Evolutionary conservation across 2,329 filamentous ascomycete genomes (phyloP), one percentile per base, ranked within the genome.

Genomic region (Apiospora rasikravindrae): DNA sequence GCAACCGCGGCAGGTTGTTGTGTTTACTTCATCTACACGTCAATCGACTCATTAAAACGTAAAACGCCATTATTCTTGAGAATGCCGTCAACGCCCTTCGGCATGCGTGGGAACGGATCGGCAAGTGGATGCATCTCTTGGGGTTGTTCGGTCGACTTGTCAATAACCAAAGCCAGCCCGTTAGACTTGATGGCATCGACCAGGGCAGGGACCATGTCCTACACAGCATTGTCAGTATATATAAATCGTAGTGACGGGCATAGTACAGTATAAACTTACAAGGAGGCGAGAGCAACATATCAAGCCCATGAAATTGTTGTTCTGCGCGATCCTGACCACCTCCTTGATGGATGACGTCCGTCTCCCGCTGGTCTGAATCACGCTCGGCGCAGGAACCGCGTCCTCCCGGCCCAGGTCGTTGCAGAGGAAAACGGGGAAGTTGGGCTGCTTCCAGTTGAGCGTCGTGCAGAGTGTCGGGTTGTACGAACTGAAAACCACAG

Each of bases 401-500:
- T 86, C 87, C 73, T 91, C 89, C 10, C 88, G 86, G 29, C 94
- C 94, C 37, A 98, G 89, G 73, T 98, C 95, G 81, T 98, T 98
- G 84, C 95, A 98, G 67, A 98, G 87, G 77, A 99, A 93, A 0
- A 98, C 94, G 0, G 96, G 96, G 81, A 98, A 99, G 80, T 98
- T 99, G 2, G 96, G 96, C 82, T 99, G 96, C 82, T 99, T 99
- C 96, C 96, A 99, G 83, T 99, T 99, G 77, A 99, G 84, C 6
- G 96, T 95, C 22, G 94, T 97, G 83, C 96, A 99, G 26, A 98
- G 89, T 75, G 92, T 93, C 16, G 94, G 88, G 80, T 97, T 98
- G 82, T 96, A 98, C 29, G 94, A 97, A 77, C 94, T 97, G 81
- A 99, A 98, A 14, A 98, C 94, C 70, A 99, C 92, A 16, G 94